Conservation (phyloP, 2,329 filamentous ascomycete genomes). For the Diaporthe vexans region DNA sequence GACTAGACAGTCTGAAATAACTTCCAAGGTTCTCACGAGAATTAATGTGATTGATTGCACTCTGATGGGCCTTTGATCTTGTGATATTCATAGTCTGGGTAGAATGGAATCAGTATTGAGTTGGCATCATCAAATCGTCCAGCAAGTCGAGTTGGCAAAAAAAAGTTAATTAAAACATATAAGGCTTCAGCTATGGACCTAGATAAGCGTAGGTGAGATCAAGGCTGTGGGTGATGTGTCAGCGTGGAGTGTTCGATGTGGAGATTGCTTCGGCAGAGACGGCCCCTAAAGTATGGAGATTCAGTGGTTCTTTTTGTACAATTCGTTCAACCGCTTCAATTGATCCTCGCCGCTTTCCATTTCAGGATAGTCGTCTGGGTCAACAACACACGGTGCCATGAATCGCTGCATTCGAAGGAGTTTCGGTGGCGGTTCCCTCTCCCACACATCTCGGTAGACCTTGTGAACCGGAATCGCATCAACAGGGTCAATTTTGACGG, state of each 20-base stretch:
- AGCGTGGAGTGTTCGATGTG: not conserved
- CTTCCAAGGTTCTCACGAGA: accelerated
- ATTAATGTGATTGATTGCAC: not conserved
- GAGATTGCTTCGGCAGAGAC: not conserved
- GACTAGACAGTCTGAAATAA: not conserved
- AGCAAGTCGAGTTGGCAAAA: no score
- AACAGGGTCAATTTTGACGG: slow-evolving; percentile 2
- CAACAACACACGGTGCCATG: slow-evolving; percentile 4
- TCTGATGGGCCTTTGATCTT: not conserved
- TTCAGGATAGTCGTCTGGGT: slow-evolving; percentile 20
- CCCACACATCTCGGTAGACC: slow-evolving; percentile 24
- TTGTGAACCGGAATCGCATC: slow-evolving; percentile 15
- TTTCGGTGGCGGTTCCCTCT: slow-evolving; percentile 1
- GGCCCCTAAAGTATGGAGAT: not conserved
- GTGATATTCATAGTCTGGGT: not conserved
- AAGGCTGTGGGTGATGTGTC: not conserved
- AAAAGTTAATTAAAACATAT: no score
- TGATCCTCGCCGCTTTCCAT: slow-evolving; percentile 15
- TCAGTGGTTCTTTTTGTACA: no score
- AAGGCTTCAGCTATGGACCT: not conserved
- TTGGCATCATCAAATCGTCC: not conserved
- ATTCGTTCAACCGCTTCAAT: slow-evolving; percentile 22
- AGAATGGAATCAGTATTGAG: not conserved
- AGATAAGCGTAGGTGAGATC: not conserved
- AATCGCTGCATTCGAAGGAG: slow-evolving; percentile 21